A percentile compares a stretch with the other conserved stretches of the same genome.
Conservation (phyloP, 352 stramenopile species). For the Phytophthora aleatoria region DNA sequence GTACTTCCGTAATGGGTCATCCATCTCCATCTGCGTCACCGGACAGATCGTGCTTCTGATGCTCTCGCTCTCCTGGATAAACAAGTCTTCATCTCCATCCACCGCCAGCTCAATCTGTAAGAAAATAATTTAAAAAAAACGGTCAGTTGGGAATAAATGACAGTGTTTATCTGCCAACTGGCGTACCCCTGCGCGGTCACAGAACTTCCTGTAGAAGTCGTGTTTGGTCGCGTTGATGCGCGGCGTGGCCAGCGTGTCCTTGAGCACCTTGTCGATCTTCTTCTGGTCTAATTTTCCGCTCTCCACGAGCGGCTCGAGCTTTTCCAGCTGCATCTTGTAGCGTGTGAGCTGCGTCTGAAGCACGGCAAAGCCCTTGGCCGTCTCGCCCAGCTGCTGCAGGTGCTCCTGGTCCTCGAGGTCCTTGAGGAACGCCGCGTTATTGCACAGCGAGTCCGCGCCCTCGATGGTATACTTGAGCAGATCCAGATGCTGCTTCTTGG, state of each 20-base stretch:
- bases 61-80: constrained; percentile 84
- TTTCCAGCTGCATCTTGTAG: constrained; percentile 78
- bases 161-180: background rate
- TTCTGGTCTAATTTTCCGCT: constrained; percentile 49
- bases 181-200: constrained; percentile 66
- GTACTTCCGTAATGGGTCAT: constrained; percentile 78
- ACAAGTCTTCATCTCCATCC: constrained; percentile 77
- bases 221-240: constrained; percentile 65
- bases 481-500: constrained; percentile 78
- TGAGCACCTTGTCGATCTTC: constrained; percentile 70
- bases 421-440: constrained; percentile 69
- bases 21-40: constrained; percentile 84
- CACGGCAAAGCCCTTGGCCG: constrained; percentile 70
- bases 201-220: constrained; percentile 84
- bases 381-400: constrained; percentile 59
- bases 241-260: constrained; percentile 52
- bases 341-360: constrained; percentile 64
- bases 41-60: constrained; percentile 73
- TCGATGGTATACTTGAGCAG: constrained; percentile 79
- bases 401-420: constrained; percentile 64
- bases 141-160: background rate
- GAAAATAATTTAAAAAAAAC: background rate
- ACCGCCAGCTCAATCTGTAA: constrained; percentile 72
- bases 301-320: constrained; percentile 59
- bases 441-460: constrained; percentile 66